Percentiles rank a stretch among this genome's conserved stretches.
Evolutionary conservation across 495 filamentous ascomycete genomes (phyloP).

Genomic region (Saxispiralis lemnorum): DNA sequence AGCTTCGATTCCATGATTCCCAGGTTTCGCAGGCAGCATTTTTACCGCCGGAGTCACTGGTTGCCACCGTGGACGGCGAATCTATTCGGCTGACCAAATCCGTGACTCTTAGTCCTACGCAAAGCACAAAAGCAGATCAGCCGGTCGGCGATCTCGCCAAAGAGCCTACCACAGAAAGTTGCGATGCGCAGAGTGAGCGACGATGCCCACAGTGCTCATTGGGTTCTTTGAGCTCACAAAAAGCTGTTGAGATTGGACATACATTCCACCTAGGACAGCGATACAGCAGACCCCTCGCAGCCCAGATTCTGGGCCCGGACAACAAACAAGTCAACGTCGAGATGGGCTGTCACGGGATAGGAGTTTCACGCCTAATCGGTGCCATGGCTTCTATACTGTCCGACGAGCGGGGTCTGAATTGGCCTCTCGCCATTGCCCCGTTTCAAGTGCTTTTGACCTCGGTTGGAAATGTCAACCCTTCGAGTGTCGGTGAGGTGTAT

Average conservation of each 20-base stretch:
- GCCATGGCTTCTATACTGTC: conserved; percentile 61
- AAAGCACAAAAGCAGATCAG: no score
- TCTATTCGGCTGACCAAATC: no score
- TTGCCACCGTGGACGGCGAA: no score
- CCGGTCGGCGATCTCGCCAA: no score
- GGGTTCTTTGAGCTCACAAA: conserved; percentile 43
- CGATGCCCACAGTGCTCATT: no score
- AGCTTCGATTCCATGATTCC: not conserved
- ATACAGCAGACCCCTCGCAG: conserved; percentile 59
- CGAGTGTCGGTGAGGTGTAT: conserved; percentile 37
- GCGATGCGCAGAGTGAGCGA: no score
- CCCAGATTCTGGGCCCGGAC: conserved; percentile 21
- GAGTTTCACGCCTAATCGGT: conserved; percentile 76
- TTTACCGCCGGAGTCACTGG: no score
- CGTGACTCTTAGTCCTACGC: no score
- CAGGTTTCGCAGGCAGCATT: not conserved
- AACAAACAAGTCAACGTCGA: conserved; percentile 39
- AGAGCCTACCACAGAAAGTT: no score
- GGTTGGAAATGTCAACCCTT: conserved; percentile 28
- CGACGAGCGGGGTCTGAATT: conserved; percentile 63
- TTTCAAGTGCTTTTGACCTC: conserved; percentile 58
- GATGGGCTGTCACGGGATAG: conserved; percentile 96
- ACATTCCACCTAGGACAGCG: conserved; percentile 86
- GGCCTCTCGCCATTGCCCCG: conserved; percentile 74
- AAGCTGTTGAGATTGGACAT: conserved; percentile 77